These are phyloP conservation scores for Eremochloa ophiuroides DNA, from an alignment of 176 grass and related monocot species.

Conservation along the genomic window DNA sequence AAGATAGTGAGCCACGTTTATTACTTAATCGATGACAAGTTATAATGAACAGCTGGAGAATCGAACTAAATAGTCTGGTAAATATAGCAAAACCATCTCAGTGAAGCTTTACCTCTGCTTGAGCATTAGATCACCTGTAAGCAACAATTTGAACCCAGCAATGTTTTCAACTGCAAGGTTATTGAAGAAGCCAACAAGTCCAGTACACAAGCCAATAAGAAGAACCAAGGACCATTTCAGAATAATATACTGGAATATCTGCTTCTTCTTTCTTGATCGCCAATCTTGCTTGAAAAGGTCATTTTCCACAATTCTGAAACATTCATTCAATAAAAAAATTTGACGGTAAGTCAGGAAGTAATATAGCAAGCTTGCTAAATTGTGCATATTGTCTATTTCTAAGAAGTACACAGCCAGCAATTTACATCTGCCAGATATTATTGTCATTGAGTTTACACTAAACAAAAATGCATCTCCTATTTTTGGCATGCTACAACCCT, in stretches of 20 bases:
- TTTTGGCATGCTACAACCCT: background rate
- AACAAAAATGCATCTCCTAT: background rate
- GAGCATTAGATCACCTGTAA: conserved; percentile 84
- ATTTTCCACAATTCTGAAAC: conserved; percentile 80
- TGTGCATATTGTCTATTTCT: background rate
- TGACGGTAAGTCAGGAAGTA: background rate
- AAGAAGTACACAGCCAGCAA: background rate
- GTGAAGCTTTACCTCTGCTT: conserved; percentile 62
- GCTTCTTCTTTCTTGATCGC: conserved; percentile 78
- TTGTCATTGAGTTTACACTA: background rate
- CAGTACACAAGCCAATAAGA: conserved; percentile 77
- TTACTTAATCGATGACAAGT: background rate
- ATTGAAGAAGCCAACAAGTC: conserved; percentile 83
- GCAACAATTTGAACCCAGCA: conserved; percentile 78
- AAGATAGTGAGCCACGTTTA: background rate
- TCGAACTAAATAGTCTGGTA: background rate
- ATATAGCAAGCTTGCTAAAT: background rate
- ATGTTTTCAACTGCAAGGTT: conserved; percentile 98
- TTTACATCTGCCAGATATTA: background rate
- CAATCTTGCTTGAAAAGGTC: conserved; percentile 97
- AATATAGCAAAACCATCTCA: conserved; percentile 13
- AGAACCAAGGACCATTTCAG: conserved; percentile 88
- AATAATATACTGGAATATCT: conserved; percentile 93
- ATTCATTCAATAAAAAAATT: background rate
- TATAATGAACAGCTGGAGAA: background rate